phyloP scores from a whole-genome alignment of 208 protist genomes.

The Crithidia expoeki region DNA sequence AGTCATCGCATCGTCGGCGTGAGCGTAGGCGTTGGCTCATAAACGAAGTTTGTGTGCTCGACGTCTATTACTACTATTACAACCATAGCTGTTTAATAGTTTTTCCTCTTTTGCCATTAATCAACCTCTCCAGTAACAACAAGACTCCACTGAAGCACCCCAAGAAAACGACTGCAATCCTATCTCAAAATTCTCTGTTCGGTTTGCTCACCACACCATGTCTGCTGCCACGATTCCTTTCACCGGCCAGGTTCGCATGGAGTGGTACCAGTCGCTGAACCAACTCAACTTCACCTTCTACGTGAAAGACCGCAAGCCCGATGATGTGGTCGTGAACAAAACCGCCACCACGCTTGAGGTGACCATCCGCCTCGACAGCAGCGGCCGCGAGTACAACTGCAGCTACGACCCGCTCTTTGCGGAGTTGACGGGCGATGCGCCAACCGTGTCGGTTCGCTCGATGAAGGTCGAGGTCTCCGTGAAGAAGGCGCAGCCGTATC shows the following conservation, averaged over 20 bases:
- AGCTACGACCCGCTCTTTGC: constrained; percentile 71
- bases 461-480: constrained; percentile 89
- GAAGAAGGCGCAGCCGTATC: constrained; percentile 52
- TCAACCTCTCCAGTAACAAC: too few species aligned
- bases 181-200: too few species aligned
- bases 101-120: too few species aligned
- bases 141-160: too few species aligned
- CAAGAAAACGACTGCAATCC: too few species aligned
- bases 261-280: constrained; percentile 90
- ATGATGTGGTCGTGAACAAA: constrained; percentile 60
- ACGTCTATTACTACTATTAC: too few species aligned
- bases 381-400: constrained; percentile 76
- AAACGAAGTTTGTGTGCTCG: too few species aligned
- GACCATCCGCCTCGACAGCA: constrained; percentile 60
- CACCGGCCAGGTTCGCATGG: constrained; percentile 64
- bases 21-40: too few species aligned
- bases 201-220: too few species aligned
- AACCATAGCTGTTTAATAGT: too few species aligned
- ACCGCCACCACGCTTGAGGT: constrained; percentile 49
- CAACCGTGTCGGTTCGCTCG: constrained; percentile 55
- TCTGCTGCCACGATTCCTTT: constrained; percentile 48
- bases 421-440: constrained; percentile 29
- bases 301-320: constrained; percentile 66
- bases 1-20: too few species aligned
- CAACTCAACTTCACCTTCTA: constrained; percentile 85